Evolutionary conservation across 2,329 filamentous ascomycete species (phyloP).

Genomic region (Nemania sp.): DNA sequence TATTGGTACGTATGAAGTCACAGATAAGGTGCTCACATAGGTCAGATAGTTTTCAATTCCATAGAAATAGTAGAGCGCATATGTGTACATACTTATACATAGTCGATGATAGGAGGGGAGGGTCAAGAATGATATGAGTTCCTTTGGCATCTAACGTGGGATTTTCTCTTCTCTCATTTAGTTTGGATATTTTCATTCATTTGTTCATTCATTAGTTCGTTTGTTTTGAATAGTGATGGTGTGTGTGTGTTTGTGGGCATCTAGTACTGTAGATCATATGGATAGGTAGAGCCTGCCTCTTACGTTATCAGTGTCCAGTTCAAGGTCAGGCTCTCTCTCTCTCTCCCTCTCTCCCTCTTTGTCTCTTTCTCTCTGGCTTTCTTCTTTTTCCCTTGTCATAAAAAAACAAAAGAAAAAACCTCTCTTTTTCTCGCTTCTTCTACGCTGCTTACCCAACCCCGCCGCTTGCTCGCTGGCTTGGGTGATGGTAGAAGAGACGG

Average conservation of each 20-base stretch:
- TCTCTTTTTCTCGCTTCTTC: neutral
- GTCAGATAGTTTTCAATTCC: too few relatives aligned
- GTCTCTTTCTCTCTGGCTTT: too few relatives aligned
- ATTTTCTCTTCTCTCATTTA: neutral
- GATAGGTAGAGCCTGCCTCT: neutral
- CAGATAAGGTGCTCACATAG: too few relatives aligned
- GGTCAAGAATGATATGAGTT: too few relatives aligned
- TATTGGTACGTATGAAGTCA: too few relatives aligned
- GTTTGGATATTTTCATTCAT: neutral
- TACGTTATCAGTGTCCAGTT: neutral
- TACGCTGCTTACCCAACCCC: neutral
- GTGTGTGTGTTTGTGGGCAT: neutral
- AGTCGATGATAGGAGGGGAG: too few relatives aligned
- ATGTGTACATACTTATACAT: too few relatives aligned
- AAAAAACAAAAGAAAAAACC: too few relatives aligned
- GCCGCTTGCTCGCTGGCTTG: neutral
- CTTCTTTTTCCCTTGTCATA: too few relatives aligned
- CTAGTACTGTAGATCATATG: neutral
- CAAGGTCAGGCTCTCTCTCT: neutral
- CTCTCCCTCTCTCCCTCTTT: neutral
- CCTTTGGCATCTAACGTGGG: too few relatives aligned
- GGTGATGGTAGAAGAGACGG: neutral
- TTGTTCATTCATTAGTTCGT: neutral
- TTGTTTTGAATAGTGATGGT: neutral
- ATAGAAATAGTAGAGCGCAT: too few relatives aligned